Base-by-base conservation (phyloP, 305 asterid genomes). In the Plantago coronopus region DNA sequence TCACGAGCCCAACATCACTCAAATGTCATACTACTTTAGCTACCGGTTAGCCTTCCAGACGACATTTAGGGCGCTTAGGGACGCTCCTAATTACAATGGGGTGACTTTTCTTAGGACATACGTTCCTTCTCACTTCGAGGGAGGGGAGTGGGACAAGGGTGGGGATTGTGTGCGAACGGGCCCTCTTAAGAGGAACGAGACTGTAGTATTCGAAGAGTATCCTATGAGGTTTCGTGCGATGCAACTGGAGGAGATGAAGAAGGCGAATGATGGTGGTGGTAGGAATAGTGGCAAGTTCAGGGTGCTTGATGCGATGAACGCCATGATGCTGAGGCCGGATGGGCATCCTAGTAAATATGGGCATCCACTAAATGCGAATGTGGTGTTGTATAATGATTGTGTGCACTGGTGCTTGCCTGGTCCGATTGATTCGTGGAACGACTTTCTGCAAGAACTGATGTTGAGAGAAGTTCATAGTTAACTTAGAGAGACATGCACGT, bases 321-420 rank as follows among this genome's bases (percentile, higher is more conserved):
- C 65, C n/a, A 74, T 74, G 78, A 55, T 65, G 65, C 57, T 65
- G 66, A 57, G 78, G 61, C 72, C 78, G 31, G 78, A 74, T 29
- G 78, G 78, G 15, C 78, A 74, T 53, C 78, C 78, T 50, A 69
- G 71, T 49, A 69, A 58, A 66, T 74, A 64, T 47, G 74, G 75
- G 44, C 69, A 68, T 62, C 65, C 62, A 72, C 50, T 48, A 12
- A 19, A 34, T 46, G 48, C 51, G 17, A 56, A 56, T 37, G 27
- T 37, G 17, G 17, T 37, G 22, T 20, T 85, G 13, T 90, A 63
- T 20, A 85, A 90, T 54, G 97, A 90, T 53, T 87, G 97, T 31
- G 91, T 87, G 31, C 97, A 90, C 60, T 90, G 97, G 96, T 90
- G 97, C 65, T 58, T 87, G 37, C 97, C 96, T 3, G 95, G 97